phyloP scores from a whole-genome alignment of 2,329 filamentous ascomycete species.

The Colletotrichum tofieldiae region DNA sequence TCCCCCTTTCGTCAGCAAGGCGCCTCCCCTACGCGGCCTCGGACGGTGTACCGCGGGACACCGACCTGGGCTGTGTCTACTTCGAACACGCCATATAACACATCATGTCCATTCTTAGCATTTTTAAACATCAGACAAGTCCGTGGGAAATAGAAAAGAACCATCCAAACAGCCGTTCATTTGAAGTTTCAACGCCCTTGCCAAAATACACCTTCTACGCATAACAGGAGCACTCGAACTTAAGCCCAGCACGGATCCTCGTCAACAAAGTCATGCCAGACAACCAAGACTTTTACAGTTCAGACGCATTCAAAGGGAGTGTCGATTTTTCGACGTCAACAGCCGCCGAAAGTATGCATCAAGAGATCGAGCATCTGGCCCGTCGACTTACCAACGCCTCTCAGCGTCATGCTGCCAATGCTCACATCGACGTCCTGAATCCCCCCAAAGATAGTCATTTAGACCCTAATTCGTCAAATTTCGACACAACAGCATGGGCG shows the following conservation, averaged over 20 bases:
- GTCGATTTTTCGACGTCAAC: constrained; percentile 13
- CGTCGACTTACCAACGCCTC: constrained; percentile 33
- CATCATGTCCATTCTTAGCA: too few relatives aligned
- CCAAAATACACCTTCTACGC: neutral
- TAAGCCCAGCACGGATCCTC: too few relatives aligned
- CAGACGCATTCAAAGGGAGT: neutral
- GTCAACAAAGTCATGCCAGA: neutral
- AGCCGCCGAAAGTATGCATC: neutral
- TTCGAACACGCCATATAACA: neutral
- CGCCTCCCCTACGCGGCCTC: neutral
- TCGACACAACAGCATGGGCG: constrained; percentile 48
- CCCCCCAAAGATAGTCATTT: constrained; percentile 41
- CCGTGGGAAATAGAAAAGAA: too few relatives aligned
- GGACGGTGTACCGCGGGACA: neutral
- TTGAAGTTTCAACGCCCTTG: neutral
- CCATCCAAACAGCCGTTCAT: neutral
- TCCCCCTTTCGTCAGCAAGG: too few relatives aligned
- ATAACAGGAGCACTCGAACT: neutral
- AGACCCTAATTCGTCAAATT: constrained; percentile 48
- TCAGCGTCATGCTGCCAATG: neutral
- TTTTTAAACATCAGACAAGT: neutral
- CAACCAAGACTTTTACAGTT: neutral
- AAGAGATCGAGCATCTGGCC: constrained; percentile 30
- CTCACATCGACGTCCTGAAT: constrained; percentile 32
- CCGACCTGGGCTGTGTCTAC: neutral